phyloP scores from a whole-genome alignment of 1,284 basidiomycete species.

The Entoloma clypeatum region DNA sequence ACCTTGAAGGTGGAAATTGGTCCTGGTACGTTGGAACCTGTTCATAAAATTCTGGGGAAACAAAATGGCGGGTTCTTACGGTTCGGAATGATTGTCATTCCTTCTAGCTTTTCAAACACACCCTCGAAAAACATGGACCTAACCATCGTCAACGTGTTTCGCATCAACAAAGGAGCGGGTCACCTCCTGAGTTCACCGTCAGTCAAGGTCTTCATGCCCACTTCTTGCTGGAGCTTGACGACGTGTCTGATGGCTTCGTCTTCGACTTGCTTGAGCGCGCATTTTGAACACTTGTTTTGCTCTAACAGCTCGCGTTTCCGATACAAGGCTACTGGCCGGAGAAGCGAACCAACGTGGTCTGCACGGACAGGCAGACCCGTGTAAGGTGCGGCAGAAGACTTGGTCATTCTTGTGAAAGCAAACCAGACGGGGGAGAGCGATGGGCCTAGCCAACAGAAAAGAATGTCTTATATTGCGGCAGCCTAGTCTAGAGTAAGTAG shows the following conservation, averaged over 20 bases:
- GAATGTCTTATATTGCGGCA: too few relatives aligned
- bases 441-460: too few relatives aligned
- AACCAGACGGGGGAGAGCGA: constrained; percentile 12
- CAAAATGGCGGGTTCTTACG: constrained; percentile 35
- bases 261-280: constrained; percentile 46
- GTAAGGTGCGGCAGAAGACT: constrained; percentile 19
- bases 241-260: constrained; percentile 52
- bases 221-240: constrained; percentile 46
- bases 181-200: constrained; percentile 58
- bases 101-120: constrained; percentile 59
- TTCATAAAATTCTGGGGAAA: constrained; percentile 6
- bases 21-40: constrained; percentile 22
- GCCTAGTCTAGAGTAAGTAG: constrained; percentile 10
- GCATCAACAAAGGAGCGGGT: not conserved
- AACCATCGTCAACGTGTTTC: constrained; percentile 2
- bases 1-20: constrained; percentile 43
- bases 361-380: constrained; percentile 46
- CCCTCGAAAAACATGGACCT: constrained; percentile 58
- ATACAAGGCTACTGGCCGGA: constrained; percentile 51
- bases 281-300: constrained; percentile 35
- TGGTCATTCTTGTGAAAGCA: constrained; percentile 18
- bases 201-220: constrained; percentile 53
- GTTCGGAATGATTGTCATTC: constrained; percentile 53
- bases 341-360: constrained; percentile 57
- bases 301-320: constrained; percentile 43